These are phyloP conservation scores for Colletotrichum liaoningense DNA, from an alignment of 2,329 filamentous ascomycete genomes.

Conservation along the genomic window DNA sequence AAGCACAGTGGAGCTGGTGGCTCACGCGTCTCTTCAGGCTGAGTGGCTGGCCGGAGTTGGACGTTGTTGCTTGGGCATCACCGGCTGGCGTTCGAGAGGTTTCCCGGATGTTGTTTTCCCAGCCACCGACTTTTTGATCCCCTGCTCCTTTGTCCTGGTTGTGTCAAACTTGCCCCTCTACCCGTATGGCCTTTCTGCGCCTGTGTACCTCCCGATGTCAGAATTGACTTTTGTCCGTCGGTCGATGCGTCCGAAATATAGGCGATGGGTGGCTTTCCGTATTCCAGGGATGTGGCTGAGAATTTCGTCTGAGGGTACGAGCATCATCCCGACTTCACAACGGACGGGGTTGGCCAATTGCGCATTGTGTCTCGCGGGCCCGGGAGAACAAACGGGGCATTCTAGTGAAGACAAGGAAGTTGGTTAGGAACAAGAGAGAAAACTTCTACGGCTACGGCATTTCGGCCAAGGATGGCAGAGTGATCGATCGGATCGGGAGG, in stretches of 20 bases:
- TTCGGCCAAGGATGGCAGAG: neutral
- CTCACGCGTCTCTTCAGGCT: slow-evolving; percentile 32
- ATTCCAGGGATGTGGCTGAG: slow-evolving; percentile 34
- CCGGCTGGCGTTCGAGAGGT: slow-evolving; percentile 23
- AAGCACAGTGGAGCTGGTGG: slow-evolving; percentile 42
- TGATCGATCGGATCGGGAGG: slow-evolving; percentile 32
- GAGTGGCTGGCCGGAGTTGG: slow-evolving; percentile 34
- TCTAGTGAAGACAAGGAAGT: neutral
- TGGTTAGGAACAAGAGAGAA: neutral
- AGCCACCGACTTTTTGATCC: slow-evolving; percentile 34
- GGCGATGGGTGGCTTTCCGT: slow-evolving; percentile 29
- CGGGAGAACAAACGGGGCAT: slow-evolving; percentile 26
- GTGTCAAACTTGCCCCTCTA: neutral
- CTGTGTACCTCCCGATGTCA: slow-evolving; percentile 21
- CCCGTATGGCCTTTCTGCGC: no score
- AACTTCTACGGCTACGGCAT: neutral
- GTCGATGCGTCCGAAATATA: slow-evolving; percentile 13
- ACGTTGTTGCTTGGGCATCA: slow-evolving; percentile 34
- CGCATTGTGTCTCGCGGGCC: slow-evolving; percentile 18
- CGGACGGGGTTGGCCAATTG: slow-evolving; percentile 31
- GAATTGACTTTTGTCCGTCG: slow-evolving; percentile 29
- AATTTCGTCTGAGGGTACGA: slow-evolving; percentile 21
- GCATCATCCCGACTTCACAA: slow-evolving; percentile 30
- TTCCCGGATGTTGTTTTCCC: slow-evolving; percentile 29
- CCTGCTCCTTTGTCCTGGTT: neutral